These are phyloP conservation scores for Suaeda aralocaspica DNA, from an alignment of 148 eudicot genomes.

Conservation along the genomic window DNA sequence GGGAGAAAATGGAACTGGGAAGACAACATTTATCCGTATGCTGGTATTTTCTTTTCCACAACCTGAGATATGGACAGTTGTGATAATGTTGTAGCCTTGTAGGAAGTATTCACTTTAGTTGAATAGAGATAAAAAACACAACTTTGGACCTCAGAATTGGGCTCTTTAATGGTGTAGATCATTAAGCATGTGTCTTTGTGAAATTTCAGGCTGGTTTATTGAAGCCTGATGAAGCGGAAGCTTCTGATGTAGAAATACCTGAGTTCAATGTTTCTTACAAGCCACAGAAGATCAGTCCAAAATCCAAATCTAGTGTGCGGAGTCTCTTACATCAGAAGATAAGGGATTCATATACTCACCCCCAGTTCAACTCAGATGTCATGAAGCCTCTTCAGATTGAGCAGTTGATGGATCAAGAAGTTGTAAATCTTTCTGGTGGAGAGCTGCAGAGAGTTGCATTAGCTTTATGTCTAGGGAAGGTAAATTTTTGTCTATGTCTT, in stretches of 20 bases:
- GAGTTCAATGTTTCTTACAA: constrained; percentile 91
- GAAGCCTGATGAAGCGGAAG: constrained; percentile 79
- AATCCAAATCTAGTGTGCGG: constrained; percentile 56
- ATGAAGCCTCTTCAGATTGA: constrained; percentile 96
- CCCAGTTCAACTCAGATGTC: constrained; percentile 86
- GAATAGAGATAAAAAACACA: background rate
- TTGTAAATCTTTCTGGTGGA: constrained; percentile 91
- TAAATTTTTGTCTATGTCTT: constrained; percentile 14
- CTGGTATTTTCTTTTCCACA: constrained; percentile 50
- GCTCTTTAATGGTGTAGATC: background rate
- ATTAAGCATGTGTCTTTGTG: background rate
- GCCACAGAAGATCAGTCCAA: constrained; percentile 96
- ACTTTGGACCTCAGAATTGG: background rate
- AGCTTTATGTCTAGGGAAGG: constrained; percentile 87
- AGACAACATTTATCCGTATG: constrained; percentile 92
- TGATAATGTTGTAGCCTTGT: background rate
- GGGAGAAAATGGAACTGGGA: constrained; percentile 98
- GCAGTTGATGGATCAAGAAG: constrained; percentile 95
- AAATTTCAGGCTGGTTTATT: constrained; percentile 76
- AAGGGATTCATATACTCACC: constrained; percentile 79
- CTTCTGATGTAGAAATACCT: constrained; percentile 71
- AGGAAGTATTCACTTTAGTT: background rate
- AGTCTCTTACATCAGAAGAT: constrained; percentile 69
- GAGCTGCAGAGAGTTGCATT: constrained; percentile 97
- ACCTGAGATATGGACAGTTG: background rate